These are phyloP conservation scores for Phytophthora crassamura DNA, from an alignment of 352 stramenopile species.

Conservation along the genomic window DNA sequence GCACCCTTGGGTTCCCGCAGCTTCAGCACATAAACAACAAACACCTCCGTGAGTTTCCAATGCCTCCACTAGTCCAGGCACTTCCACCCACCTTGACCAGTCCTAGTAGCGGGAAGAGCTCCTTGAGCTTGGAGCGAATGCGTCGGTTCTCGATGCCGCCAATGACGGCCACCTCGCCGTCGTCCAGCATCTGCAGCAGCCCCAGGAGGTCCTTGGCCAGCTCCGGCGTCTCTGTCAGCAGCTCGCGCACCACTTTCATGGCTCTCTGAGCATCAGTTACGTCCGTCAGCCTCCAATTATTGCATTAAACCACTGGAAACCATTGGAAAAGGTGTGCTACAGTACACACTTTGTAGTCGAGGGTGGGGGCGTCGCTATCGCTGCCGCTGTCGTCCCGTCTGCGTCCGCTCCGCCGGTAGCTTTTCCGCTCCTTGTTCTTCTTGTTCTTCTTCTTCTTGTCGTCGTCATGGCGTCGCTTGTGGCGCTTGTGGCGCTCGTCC, in stretches of 20 bases:
- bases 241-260: conserved; percentile 50
- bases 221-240: conserved; percentile 74
- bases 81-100: conserved; percentile 54
- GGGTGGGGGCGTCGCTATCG: conserved; percentile 16
- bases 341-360: conserved; percentile 32
- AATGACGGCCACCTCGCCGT: conserved; percentile 78
- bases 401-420: conserved; percentile 13
- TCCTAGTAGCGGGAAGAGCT: conserved; percentile 77
- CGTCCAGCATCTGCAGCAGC: conserved; percentile 81
- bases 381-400: conserved; percentile 23
- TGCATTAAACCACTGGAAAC: neutral
- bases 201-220: conserved; percentile 66
- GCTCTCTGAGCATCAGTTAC: conserved; percentile 33
- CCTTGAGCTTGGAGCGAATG: conserved; percentile 68
- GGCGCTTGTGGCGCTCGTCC: conserved; percentile 41
- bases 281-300: neutral
- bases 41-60: neutral
- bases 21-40: conserved; percentile 21
- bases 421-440: conserved; percentile 42
- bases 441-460: conserved; percentile 44
- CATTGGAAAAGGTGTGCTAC: neutral
- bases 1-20: conserved; percentile 60
- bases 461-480: conserved; percentile 40
- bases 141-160: conserved; percentile 76
- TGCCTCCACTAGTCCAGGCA: no score